Base-by-base conservation (phyloP, 164 flowering plant species). In the Chimonanthus praecox region DNA sequence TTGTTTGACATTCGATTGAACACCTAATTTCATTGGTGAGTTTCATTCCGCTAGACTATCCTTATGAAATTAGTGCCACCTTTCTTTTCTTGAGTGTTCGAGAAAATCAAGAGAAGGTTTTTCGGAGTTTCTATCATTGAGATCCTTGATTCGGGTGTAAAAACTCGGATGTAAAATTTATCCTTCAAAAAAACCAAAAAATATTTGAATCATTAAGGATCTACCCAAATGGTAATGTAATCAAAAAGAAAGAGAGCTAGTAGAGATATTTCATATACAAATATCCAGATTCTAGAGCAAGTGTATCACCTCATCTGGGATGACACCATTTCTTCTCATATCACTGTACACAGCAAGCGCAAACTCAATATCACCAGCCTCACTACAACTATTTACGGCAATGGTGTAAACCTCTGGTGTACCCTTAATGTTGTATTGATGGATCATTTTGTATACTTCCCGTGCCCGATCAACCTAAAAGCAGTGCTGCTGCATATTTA, bases 361-460 rank as follows among this genome's bases (percentile, higher is more conserved):
- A 83, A 88, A 93, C 58, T 90, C 92, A 88, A 94, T 87, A 80
- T 95, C 94, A 79, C 96, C 97, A 75, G 70, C 80, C 80, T 87
- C 87, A 78, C 96, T 91, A 87, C 93, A 89, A 83, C 92, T 84
- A 78, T 86, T 87, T 48, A 90, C 83, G 71, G 99, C 99, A 78
- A 95, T 90, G n/a, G 98, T 95, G 83, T 93, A 95, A 69, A 93
- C 90, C 76, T 93, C 99, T 49, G 99, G 94, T 44, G 91, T 89
- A 49, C 98, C 99, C 75, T 84, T 89, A 77, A 95, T 95, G 65
- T 88, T 82, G 79, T 86, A 92, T 78, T 86, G 49, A 74, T 88
- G 80, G 48, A 93, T 84, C 99, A 95, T 88, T 78, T 85, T 83
- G 84, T 93, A 95, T 33, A 88, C 97, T 84, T 93, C 96, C 70